Conservation (phyloP, 2,329 filamentous ascomycete genomes). For the Sarocladium kiliense region DNA sequence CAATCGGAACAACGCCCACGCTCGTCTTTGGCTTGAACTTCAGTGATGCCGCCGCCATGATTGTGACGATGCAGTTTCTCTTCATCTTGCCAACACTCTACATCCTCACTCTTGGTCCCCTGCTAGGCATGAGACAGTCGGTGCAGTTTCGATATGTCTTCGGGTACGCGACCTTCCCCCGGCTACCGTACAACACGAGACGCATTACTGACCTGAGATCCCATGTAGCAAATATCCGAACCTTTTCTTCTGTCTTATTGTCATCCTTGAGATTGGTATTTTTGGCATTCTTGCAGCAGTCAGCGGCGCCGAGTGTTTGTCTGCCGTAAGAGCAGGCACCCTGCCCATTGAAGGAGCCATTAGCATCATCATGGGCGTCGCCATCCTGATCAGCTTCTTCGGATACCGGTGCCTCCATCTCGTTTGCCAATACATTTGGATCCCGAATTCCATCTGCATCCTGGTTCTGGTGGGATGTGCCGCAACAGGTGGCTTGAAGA, state of each 20-base stretch:
- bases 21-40: not conserved
- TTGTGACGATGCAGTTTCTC: not conserved
- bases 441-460: slow-evolving; percentile 4
- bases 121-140: slow-evolving; percentile 2
- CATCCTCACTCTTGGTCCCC: not conserved
- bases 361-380: slow-evolving; percentile 4
- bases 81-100: slow-evolving; percentile 1
- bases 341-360: slow-evolving; percentile 1
- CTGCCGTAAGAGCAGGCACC: not conserved
- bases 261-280: not conserved
- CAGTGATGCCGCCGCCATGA: not conserved
- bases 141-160: slow-evolving; percentile 4
- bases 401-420: slow-evolving; percentile 1
- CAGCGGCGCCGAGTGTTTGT: not conserved
- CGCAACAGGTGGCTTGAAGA: not conserved
- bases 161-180: not conserved
- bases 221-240: not conserved
- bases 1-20: not conserved
- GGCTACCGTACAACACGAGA: not conserved
- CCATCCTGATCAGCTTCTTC: slow-evolving; percentile 5
- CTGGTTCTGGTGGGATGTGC: not conserved
- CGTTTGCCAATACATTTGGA: slow-evolving; percentile 1
- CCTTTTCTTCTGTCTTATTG: not conserved
- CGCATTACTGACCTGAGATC: not conserved
- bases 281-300: slow-evolving; percentile 1